Conservation (phyloP, 1,284 basidiomycete genomes). For the Neonothopanus nambi region DNA sequence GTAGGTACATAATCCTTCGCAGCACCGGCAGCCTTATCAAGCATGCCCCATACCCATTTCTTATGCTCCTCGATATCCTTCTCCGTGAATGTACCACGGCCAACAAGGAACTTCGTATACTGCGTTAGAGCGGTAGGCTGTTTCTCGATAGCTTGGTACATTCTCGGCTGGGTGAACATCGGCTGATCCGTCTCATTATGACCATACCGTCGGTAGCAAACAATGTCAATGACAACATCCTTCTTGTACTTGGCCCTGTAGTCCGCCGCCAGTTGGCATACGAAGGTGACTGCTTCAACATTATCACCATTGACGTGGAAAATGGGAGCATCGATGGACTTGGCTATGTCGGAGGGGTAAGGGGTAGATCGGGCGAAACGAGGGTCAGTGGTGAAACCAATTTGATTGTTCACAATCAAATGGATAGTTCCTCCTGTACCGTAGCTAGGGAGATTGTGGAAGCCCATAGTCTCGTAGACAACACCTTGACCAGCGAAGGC, state of each 20-base stretch:
- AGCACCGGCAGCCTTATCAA: slow-evolving; percentile 90
- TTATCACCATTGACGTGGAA: slow-evolving; percentile 99
- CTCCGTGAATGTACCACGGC: slow-evolving; percentile 93
- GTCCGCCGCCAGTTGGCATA: slow-evolving; percentile 97
- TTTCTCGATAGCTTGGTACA: slow-evolving; percentile 97
- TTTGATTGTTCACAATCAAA: slow-evolving; percentile 99
- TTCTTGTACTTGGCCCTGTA: slow-evolving; percentile 99
- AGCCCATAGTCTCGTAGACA: slow-evolving; percentile 99
- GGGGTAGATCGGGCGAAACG: slow-evolving; percentile 97
- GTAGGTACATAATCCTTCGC: slow-evolving; percentile 95
- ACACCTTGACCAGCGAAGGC: slow-evolving; percentile 99
- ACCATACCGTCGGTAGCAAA: slow-evolving; percentile 98
- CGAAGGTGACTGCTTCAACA: slow-evolving; percentile 96
- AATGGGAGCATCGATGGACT: slow-evolving; percentile 97
- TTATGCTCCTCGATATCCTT: slow-evolving; percentile 98
- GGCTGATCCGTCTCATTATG: slow-evolving; percentile 99
- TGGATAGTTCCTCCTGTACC: slow-evolving; percentile 98
- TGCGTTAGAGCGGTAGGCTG: slow-evolving; percentile 91
- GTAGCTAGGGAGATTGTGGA: slow-evolving; percentile 94
- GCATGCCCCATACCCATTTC: slow-evolving; percentile 99
- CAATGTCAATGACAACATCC: slow-evolving; percentile 98
- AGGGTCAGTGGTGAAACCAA: slow-evolving; percentile 99
- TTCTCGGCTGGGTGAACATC: slow-evolving; percentile 96
- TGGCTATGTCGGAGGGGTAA: slow-evolving; percentile 99
- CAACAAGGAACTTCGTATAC: slow-evolving; percentile 90